Base-by-base conservation (phyloP, 2,329 filamentous ascomycete species). In the Penicillium paneum region DNA sequence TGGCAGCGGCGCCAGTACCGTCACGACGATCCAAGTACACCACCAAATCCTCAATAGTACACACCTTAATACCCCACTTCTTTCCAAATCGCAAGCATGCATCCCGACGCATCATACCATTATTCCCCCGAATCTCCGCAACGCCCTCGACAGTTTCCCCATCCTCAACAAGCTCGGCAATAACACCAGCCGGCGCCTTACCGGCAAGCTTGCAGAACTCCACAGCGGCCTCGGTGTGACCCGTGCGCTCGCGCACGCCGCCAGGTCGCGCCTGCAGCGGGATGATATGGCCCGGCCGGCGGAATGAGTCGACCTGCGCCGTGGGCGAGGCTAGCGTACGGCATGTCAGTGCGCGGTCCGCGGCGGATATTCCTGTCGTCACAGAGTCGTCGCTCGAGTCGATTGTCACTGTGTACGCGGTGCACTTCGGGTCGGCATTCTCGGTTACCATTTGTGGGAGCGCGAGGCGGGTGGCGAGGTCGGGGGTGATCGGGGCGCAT, bases 381-480 rank as follows among this genome's bases (percentile, higher is more conserved):
- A 92, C 84, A 57, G 81, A 82, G 3, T 84, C 78, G 73, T 90
- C 79, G 61, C 83, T 81, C 36, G 90, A 85, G 77, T 99, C 94
- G 65, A 97, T 84, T 60, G 90, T 90, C 65, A 99, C 76, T 58
- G 92, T 95, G 80, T 97, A 99, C 56, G 94, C 94, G 57, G 94
- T 99, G 60, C 87, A 84, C 71, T 94, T 91, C 34, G 87, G 88
- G 75, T 99, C 94, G 49, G 78, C 72, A 69, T 83, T 85, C 69
- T 94, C 82, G 75, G 81, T 81, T 19, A 97, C 91, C 94, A 99
- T 99, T 73, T 90, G 91, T 1, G 92, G 92, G 34, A 99, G 87
- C 57, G 82, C 80, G 64, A 97, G 87, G 54, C 80, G 76, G 50
- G 81, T 79, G 71, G 90, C 87, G 67, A 89, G 86, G 39, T 82